Base-by-base conservation (phyloP, 1,139 yeast species). In the Kodamaea anthophila region DNA sequence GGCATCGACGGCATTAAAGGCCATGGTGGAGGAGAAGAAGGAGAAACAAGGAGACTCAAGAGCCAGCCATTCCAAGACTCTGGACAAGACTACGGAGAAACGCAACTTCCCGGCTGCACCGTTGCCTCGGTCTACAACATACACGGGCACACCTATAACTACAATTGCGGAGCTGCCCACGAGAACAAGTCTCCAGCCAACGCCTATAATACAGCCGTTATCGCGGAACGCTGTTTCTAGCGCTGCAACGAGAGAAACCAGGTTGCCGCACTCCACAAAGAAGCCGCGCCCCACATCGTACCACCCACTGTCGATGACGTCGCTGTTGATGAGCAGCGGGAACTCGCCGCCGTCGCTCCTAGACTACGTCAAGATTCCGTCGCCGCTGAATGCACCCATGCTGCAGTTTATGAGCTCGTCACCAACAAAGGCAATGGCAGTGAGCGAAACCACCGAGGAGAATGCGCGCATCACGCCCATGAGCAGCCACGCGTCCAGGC, bases 241-340 rank as follows among this genome's bases (percentile, higher is more conserved):
- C 15, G 15, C 19, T 21, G 9, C 18, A 16, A 20, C 32, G 30
- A 27, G 33, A 15, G 33, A 29, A 9, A 28, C 18, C 24, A 58
- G 59, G 43, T 53, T 65, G 32, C 70, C 70, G 13, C 67, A 58
- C 33, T 53, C 66, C 9, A 57, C 56, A 29, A 70, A 74, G 50
- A 78, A 72, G 46, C 87, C 85, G 32, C 70, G 93, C 51, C 91
- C 93, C 27, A 81, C 88, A 0, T 80, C 88, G 6, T 82, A 79
- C 47, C 88, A 82, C 47, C 91, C 93, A 9, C 59, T 65, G 15
- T 62, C 70, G n/a, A 55, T 62, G 58, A 44, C 65, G 7, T 58
- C 66, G 4, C 48, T 62, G n/a, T 46, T 58, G 23, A 46, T 55
- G 35, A 39, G 43, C 19, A 43, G 38, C 26, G 41, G 35, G 26